These are phyloP conservation scores for Seiridium cupressi DNA, from an alignment of 2,329 filamentous ascomycete species.

Conservation along the genomic window DNA sequence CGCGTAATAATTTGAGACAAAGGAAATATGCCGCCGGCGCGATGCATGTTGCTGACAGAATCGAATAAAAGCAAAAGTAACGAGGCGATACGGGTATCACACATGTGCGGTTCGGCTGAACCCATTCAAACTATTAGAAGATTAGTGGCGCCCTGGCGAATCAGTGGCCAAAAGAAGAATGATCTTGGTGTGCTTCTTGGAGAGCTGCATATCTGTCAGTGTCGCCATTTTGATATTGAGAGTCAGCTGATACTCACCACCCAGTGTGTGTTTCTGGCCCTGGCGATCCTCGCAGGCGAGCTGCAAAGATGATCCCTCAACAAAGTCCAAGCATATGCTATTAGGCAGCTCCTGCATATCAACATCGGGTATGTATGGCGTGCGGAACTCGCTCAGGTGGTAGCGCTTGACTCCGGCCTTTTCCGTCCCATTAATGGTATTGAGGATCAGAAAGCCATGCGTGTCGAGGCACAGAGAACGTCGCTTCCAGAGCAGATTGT, in stretches of 20 bases:
- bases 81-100: conserved; percentile 1
- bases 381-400: conserved; percentile 79
- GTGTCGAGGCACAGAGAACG: conserved; percentile 84
- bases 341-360: conserved; percentile 92
- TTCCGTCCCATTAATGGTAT: conserved; percentile 59
- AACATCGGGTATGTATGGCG: conserved; percentile 80
- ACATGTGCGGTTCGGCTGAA: neutral
- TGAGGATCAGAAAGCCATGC: conserved; percentile 79
- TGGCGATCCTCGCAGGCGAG: conserved; percentile 62
- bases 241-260: conserved; percentile 40
- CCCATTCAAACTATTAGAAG: neutral
- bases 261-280: conserved; percentile 54
- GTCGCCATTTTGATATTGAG: no score
- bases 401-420: conserved; percentile 67
- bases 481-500: conserved; percentile 94
- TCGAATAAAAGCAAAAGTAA: neutral
- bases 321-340: conserved; percentile 65
- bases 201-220: conserved; percentile 6
- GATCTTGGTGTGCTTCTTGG: conserved; percentile 9
- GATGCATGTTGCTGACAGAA: conserved; percentile 4
- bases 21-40: conserved; percentile 1
- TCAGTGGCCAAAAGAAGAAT: conserved; percentile 2
- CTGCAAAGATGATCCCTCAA: conserved; percentile 61
- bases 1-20: neutral
- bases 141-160: neutral